Conservation (phyloP, 345 rosid species). For the Ceriops tagal region DNA sequence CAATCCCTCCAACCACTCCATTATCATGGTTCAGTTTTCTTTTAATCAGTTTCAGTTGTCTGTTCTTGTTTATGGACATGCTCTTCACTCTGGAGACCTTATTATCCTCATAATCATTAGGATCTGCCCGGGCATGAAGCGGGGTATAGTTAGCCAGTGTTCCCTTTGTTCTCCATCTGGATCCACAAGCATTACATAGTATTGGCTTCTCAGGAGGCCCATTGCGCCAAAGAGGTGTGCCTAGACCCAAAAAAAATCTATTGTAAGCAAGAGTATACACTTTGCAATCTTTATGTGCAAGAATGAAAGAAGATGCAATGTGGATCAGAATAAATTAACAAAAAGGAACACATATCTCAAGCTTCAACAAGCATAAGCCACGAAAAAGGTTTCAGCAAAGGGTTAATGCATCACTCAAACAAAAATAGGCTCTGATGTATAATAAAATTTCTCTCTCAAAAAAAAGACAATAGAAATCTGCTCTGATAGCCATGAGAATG, state of each 20-base stretch:
- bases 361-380: conserved; percentile 6
- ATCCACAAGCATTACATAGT: conserved; percentile 98
- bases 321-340: conserved; percentile 1
- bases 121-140: conserved; percentile 65
- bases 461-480: background rate
- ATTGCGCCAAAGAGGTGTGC: conserved; percentile 95
- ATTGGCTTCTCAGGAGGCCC: conserved; percentile 99
- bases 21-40: conserved; percentile 60
- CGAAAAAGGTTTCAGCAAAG: background rate
- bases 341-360: conserved; percentile 2
- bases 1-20: conserved; percentile 36
- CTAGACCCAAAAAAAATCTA: conserved; percentile 33
- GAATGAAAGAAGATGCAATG: background rate
- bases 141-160: conserved; percentile 82
- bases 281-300: background rate
- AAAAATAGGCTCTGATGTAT: background rate
- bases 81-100: conserved; percentile 55
- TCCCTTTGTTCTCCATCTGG: conserved; percentile 91
- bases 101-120: conserved; percentile 57
- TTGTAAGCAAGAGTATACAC: conserved; percentile 17
- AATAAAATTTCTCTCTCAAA: background rate
- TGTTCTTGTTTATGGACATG: conserved; percentile 53
- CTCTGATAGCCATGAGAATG: background rate
- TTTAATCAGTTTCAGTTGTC: conserved; percentile 63
- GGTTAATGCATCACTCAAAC: background rate